These are phyloP conservation scores for Nosema muscidifuracis DNA, from an alignment of 371 early-diverging fungal species.

Conservation along the genomic window DNA sequence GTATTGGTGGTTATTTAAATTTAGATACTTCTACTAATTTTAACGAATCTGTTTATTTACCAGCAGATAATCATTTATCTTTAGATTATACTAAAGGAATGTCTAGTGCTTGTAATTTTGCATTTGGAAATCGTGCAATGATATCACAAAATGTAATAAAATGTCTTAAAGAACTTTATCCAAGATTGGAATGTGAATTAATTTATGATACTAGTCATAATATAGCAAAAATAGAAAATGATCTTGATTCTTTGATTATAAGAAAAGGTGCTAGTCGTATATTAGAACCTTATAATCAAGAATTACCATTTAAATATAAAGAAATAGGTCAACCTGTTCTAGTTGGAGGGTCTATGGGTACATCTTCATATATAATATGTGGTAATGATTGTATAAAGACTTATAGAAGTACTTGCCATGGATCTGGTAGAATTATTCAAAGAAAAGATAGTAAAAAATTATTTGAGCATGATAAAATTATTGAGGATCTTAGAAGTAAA, in stretches of 20 bases:
- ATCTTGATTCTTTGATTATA: conserved; percentile 42
- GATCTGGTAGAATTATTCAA: conserved; percentile 60
- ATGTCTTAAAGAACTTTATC: conserved; percentile 35
- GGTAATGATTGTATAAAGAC: conserved; percentile 29
- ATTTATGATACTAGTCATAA: conserved; percentile 63
- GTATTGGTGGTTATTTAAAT: not conserved
- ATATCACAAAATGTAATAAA: conserved; percentile 49
- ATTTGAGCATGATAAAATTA: conserved; percentile 42
- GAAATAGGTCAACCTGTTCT: conserved; percentile 42
- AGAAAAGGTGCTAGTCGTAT: conserved; percentile 61
- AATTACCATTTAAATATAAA: conserved; percentile 23
- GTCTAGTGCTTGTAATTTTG: conserved; percentile 60
- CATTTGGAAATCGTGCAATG: conserved; percentile 60
- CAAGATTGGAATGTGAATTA: conserved; percentile 25
- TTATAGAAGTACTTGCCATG: conserved; percentile 59
- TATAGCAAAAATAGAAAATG: conserved; percentile 48
- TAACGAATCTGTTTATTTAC: conserved; percentile 9
- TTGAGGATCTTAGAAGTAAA: conserved; percentile 20
- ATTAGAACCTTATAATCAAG: conserved; percentile 26
- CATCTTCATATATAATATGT: conserved; percentile 57
- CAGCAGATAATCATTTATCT: conserved; percentile 24
- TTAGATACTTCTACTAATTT: not conserved
- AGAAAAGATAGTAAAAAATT: conserved; percentile 37
- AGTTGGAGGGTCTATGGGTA: conserved; percentile 64
- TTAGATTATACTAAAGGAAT: conserved; percentile 51